Evolutionary conservation across 2,329 filamentous ascomycete genomes (phyloP).

Genomic region (Nemania serpens): DNA sequence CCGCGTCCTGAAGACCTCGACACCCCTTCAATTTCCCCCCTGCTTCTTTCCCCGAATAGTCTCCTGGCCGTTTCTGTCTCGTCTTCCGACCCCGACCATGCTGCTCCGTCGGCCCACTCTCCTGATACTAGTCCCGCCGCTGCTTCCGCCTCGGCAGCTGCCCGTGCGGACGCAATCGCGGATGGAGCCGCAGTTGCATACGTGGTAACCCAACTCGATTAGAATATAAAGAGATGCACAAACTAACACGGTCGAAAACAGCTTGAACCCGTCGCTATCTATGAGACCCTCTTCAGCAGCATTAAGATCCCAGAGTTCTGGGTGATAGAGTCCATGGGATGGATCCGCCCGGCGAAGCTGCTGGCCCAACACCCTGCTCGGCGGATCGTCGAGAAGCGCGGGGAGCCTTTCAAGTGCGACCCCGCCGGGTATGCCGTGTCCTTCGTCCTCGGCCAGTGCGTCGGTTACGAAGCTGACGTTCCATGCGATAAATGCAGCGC

Average conservation of each 20-base stretch:
- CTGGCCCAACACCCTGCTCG: background rate
- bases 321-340: background rate
- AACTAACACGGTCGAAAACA: background rate
- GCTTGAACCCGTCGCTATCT: no score
- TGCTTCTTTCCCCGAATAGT: no score
- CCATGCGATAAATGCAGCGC: constrained; percentile 7
- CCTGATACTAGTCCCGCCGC: background rate
- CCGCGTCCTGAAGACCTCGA: no score
- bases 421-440: background rate
- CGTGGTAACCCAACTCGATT: no score
- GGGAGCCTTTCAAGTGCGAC: background rate
- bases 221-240: background rate
- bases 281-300: background rate
- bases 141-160: background rate
- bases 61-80: no score
- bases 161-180: background rate
- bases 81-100: no score
- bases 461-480: background rate
- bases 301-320: background rate
- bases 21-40: no score
- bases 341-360: background rate
- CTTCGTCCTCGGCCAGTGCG: constrained; percentile 7
- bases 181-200: background rate
- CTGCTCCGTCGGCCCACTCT: background rate
- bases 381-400: background rate